Evolutionary conservation across 2,329 filamentous ascomycete species (phyloP).

Genomic region (Alternaria burnsii): DNA sequence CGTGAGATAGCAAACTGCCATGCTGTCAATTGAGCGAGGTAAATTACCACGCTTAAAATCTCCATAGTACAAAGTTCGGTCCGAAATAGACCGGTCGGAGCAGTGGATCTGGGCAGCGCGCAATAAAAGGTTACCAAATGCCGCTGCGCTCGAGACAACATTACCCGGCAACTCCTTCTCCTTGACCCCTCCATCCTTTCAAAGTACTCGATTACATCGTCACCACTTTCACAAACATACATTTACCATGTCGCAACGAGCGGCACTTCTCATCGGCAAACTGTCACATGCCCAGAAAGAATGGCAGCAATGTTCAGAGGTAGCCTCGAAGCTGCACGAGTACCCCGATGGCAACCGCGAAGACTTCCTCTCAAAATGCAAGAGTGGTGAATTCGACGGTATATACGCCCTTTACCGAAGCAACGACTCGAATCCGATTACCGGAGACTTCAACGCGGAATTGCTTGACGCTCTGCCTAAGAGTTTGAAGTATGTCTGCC

Average conservation of each 20-base stretch:
- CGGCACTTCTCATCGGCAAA: constrained; percentile 57
- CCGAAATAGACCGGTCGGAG: constrained; percentile 30
- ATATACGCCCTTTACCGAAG: constrained; percentile 67
- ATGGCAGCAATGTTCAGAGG: constrained; percentile 53
- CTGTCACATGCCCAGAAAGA: constrained; percentile 57
- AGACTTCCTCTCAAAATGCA: constrained; percentile 65
- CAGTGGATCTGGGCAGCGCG: constrained; percentile 17
- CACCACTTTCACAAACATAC: background rate
- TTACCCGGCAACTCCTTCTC: constrained; percentile 7
- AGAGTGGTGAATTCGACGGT: constrained; percentile 63
- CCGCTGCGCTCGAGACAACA: constrained; percentile 21
- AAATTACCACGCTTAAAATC: constrained; percentile 20
- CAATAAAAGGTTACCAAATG: constrained; percentile 28
- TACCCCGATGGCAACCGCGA: constrained; percentile 62
- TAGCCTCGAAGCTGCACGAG: constrained; percentile 56
- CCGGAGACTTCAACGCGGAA: constrained; percentile 58
- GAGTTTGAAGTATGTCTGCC: constrained; percentile 56
- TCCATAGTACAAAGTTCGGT: constrained; percentile 22
- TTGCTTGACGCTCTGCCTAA: constrained; percentile 54
- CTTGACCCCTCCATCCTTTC: background rate
- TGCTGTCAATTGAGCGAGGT: constrained; percentile 3
- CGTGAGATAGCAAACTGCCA: background rate
- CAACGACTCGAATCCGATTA: constrained; percentile 63
- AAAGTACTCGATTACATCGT: background rate
- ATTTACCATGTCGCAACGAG: constrained; percentile 42